A percentile compares a stretch with the other conserved stretches of the same genome.
Conservation (phyloP, 139 green algal species). For the Ulvella scutata region DNA sequence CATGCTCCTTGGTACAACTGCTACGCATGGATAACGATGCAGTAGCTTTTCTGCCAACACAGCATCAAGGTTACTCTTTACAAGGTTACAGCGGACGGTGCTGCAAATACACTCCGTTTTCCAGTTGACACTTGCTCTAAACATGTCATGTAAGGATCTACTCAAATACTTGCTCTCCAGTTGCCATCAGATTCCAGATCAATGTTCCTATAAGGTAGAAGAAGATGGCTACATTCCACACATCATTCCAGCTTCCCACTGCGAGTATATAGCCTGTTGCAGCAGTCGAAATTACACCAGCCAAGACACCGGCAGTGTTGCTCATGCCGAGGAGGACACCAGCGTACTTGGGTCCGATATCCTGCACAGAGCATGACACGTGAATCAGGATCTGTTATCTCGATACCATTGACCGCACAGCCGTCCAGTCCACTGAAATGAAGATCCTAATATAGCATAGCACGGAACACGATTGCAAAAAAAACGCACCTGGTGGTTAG, state of each 20-base stretch:
- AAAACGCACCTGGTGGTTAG: conserved; percentile 67
- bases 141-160: conserved; percentile 12
- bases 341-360: conserved; percentile 89
- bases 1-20: too few species aligned
- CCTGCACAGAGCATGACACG: conserved; percentile 22
- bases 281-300: conserved; percentile 82
- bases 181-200: conserved; percentile 81
- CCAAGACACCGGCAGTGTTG: conserved; percentile 93
- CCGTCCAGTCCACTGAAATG: too few species aligned
- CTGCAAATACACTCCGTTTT: neutral
- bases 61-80: neutral
- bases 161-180: conserved; percentile 78
- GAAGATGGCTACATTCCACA: conserved; percentile 75
- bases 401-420: too few species aligned
- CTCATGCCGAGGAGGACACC: conserved; percentile 90
- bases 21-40: neutral
- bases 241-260: conserved; percentile 46
- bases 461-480: neutral
- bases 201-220: conserved; percentile 87
- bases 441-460: too few species aligned
- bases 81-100: neutral
- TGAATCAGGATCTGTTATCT: too few species aligned
- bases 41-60: neutral
- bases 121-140: neutral
- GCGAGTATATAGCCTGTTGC: conserved; percentile 80